Evolutionary conservation across 148 eudicot genomes (phyloP), one percentile per base, ranked within the genome.

Genomic region (Silene conica): DNA sequence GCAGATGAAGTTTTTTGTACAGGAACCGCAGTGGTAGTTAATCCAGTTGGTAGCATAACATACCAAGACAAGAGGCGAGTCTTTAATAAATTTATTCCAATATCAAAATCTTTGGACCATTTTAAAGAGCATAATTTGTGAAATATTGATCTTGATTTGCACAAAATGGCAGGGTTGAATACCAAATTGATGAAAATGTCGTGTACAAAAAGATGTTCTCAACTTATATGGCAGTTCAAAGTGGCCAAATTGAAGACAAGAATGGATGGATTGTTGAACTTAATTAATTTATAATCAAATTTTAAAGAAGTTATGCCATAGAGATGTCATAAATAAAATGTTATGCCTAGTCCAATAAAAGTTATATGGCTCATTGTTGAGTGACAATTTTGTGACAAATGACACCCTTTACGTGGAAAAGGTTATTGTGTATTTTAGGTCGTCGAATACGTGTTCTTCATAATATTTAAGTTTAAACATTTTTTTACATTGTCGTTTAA

Each of bases 1-100:
- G 93, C 85, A 5, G 97, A 91, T 34, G 96, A 94, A 83, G 90
- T 89, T 56, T 94, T 94, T 76, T 89, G 97, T 82, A 91, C 96
- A 0, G 93, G 92, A 69, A 94, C 92, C 58, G 98, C 97, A 19
- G 91, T 89, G 19, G 89, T 84, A 25, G 83, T 90, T 64, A 85
- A 82, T 38, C 88, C 89, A 8, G 96, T 91, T 0, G 96, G 96
- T 16, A 88, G 87, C 75, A 79, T 91, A 34, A 85, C 97, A 54
- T 89, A 88, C 79, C 75, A 81, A 70, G 87, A 79, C 55, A 85
- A 78, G 72, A 88, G 90, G 97, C 88, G 69, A 19, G 15, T 14
- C 8, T 28, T 8, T 9, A 4, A 12, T 54, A 38, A 38, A 38
- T 21, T 41, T 18, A n/a, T 13, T 7, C 4, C 0, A 6, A n/a